A percentile compares a stretch with the other conserved stretches of the same genome.
Conservation (phyloP, 2,329 filamentous ascomycete species). For the Penicillium sp. region DNA sequence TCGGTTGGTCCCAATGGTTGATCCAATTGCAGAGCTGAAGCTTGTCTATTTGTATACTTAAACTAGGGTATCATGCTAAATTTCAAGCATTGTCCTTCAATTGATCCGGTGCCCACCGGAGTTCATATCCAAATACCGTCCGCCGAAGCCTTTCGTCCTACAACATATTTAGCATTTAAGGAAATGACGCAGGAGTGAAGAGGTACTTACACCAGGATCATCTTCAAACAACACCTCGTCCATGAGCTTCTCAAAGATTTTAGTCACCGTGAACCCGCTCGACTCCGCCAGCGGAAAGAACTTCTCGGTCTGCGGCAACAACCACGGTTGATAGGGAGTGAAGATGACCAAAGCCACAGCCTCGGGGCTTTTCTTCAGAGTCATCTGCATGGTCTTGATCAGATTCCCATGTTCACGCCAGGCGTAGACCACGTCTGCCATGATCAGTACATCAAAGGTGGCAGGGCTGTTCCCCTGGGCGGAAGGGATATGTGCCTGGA, state of each 20-base stretch:
- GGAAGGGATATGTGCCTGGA: slow-evolving; percentile 60
- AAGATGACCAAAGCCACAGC: slow-evolving; percentile 84
- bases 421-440: slow-evolving; percentile 88
- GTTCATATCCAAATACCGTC: slow-evolving; percentile 76
- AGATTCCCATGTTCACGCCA: slow-evolving; percentile 83
- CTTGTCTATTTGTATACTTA: neutral
- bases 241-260: slow-evolving; percentile 78
- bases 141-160: slow-evolving; percentile 75
- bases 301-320: slow-evolving; percentile 76
- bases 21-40: neutral
- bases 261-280: slow-evolving; percentile 72
- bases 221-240: slow-evolving; percentile 86
- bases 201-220: slow-evolving; percentile 68
- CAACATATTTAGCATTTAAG: slow-evolving; percentile 13
- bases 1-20: neutral
- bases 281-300: slow-evolving; percentile 79
- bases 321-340: slow-evolving; percentile 90
- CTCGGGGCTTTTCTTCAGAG: slow-evolving; percentile 57
- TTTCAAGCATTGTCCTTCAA: slow-evolving; percentile 12
- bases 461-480: slow-evolving; percentile 57
- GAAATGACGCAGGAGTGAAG: neutral
- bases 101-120: slow-evolving; percentile 60
- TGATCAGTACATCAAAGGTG: slow-evolving; percentile 76
- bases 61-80: slow-evolving; percentile 13
- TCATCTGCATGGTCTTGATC: slow-evolving; percentile 68